phyloP scores from a whole-genome alignment of 1,284 basidiomycete genomes.

The Puccinia sorghi region DNA sequence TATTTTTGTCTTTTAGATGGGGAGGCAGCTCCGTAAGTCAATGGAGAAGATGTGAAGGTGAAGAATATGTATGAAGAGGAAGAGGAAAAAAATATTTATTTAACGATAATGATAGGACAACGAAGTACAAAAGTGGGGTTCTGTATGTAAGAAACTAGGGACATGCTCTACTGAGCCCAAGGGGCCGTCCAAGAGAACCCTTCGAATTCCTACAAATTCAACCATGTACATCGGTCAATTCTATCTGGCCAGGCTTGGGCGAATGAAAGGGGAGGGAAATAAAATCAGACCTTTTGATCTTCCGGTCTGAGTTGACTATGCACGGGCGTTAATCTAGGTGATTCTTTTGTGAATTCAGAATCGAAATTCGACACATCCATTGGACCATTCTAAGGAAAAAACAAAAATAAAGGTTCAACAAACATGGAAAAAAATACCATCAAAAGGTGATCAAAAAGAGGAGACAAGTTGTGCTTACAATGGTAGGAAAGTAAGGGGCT shows the following conservation, averaged over 20 bases:
- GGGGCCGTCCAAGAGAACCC: constrained; percentile 77
- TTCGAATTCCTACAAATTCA: constrained; percentile 69
- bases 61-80: background rate
- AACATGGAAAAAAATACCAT: background rate
- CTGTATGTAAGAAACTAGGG: background rate
- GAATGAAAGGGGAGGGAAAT: background rate
- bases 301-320: constrained; percentile 88
- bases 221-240: background rate
- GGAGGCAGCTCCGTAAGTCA: background rate
- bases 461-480: constrained; percentile 65
- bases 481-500: constrained; percentile 93
- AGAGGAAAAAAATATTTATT: background rate
- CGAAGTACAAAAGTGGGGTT: background rate
- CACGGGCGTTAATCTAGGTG: constrained; percentile 95
- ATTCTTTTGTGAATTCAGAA: constrained; percentile 93
- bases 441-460: background rate
- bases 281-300: constrained; percentile 70
- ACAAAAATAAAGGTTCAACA: too few species aligned
- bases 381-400: constrained; percentile 53
- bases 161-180: constrained; percentile 37
- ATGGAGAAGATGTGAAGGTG: background rate
- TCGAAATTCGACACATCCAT: constrained; percentile 78
- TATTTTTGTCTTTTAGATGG: background rate
- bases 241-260: background rate
- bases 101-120: background rate